Conservation (phyloP, 352 stramenopile genomes). For the Globisporangium solare region DNA sequence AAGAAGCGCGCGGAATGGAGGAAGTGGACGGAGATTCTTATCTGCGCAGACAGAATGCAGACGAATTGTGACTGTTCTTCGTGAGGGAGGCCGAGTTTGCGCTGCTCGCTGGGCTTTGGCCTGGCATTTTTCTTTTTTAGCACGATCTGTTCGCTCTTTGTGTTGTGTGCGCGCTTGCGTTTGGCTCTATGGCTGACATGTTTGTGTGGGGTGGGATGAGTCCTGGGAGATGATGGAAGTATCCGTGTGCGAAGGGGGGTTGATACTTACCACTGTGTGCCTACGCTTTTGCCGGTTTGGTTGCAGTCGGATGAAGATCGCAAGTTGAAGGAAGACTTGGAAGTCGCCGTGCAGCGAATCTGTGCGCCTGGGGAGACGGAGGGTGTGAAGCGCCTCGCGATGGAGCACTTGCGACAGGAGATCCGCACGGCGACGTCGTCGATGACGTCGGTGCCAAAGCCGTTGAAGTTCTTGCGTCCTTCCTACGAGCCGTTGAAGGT, state of each 20-base stretch:
- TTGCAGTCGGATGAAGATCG: constrained; percentile 88
- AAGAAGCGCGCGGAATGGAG: too few relatives aligned
- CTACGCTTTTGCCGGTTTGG: not conserved
- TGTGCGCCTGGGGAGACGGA: constrained; percentile 57
- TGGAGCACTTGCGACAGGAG: constrained; percentile 96
- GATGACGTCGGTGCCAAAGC: constrained; percentile 99
- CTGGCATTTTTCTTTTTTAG: too few relatives aligned
- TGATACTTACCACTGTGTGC: not conserved
- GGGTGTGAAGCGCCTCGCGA: constrained; percentile 80
- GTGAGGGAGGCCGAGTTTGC: too few relatives aligned
- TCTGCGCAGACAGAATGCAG: too few relatives aligned
- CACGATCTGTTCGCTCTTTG: not conserved
- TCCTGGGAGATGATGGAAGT: not conserved
- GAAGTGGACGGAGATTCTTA: too few relatives aligned
- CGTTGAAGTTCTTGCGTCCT: constrained; percentile 98
- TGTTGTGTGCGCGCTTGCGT: not conserved
- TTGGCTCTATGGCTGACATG: not conserved
- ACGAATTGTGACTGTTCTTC: too few relatives aligned
- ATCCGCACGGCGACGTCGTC: constrained; percentile 96
- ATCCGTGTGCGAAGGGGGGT: too few relatives aligned
- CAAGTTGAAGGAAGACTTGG: constrained; percentile 91
- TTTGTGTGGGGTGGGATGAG: not conserved
- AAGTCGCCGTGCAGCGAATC: constrained; percentile 80
- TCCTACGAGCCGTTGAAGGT: constrained; percentile 94
- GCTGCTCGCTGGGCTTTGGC: too few relatives aligned